Conservation (phyloP, 225 moss, liverwort and hornwort species). For the Pseudisothecium myosuroides region DNA sequence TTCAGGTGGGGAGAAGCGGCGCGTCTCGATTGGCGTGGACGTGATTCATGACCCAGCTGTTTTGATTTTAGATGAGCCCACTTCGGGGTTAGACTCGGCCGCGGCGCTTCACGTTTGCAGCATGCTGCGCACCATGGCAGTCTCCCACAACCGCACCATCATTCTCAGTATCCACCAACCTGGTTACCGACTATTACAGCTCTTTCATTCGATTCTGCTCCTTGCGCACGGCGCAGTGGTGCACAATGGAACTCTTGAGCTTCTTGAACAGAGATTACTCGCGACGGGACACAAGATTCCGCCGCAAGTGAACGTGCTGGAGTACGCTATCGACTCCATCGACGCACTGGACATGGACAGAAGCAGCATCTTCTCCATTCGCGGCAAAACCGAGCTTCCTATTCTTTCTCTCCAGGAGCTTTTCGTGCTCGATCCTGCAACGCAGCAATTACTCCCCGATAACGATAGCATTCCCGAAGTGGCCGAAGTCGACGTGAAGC, state of each 20-base stretch:
- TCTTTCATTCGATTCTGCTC: conserved; percentile 45
- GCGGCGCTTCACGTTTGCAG: conserved; percentile 52
- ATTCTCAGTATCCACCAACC: conserved; percentile 65
- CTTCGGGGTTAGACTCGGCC: conserved; percentile 54
- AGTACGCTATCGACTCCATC: conserved; percentile 63
- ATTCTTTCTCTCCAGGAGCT: conserved; percentile 25
- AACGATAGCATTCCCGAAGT: not conserved
- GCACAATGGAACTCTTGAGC: conserved; percentile 47
- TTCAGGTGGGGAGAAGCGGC: conserved; percentile 51
- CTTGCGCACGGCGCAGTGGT: conserved; percentile 59
- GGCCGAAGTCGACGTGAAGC: not conserved
- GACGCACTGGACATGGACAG: conserved; percentile 40
- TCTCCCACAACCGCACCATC: conserved; percentile 34
- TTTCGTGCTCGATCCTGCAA: conserved; percentile 28
- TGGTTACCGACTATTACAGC: conserved; percentile 40
- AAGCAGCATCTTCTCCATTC: conserved; percentile 33
- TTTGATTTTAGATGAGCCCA: conserved; percentile 57
- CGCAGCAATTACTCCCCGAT: not conserved
- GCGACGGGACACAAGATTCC: conserved; percentile 53
- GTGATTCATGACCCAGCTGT: conserved; percentile 69
- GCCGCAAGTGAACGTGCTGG: conserved; percentile 45
- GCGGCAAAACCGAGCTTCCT: conserved; percentile 18
- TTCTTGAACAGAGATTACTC: conserved; percentile 16
- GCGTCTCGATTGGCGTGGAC: conserved; percentile 60
- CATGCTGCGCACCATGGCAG: conserved; percentile 53